Evolutionary conservation across 495 filamentous ascomycete genomes (phyloP), one percentile per base, ranked within the genome.

Genomic region (Penicillium cataractarum): DNA sequence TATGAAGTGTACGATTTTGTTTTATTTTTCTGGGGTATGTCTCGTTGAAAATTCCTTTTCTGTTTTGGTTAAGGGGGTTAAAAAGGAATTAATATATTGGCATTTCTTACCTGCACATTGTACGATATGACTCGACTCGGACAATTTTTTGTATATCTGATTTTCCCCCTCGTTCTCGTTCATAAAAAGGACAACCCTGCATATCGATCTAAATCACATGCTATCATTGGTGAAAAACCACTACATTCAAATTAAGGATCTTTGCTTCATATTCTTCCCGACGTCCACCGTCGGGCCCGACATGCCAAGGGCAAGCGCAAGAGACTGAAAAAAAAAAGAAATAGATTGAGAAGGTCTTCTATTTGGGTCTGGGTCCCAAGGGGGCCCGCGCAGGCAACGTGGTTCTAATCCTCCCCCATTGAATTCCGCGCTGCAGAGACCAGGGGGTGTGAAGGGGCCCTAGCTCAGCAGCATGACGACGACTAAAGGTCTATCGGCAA

Each of bases 351-450:
- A 31, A 33, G 21, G 4, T 32, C 46, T 32, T 58, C 54, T 22
- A 58, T 49, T 62, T 15, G 61, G 57, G 60, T 62, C 62, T 58
- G 56, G 64, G 56, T 58, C 35, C n/a, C 42, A 57, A 42, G 58
- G 64, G 62, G 52, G 37, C 60, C 53, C 63, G 58, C 57, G 60
- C 62, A 54, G 48, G 57, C 64, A 58, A 71, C 69, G 69, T 71
- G 66, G 69, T 71, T 69, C 62, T 59, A 69, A 57, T 66, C 15
- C 60, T 58, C 58, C 46, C 46, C 24, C 57, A 62, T 57, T 10
- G 39, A 60, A 58, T 64, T 31, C 61, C 56, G 64, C 55, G 32
- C 44, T 57, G 57, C 44, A 58, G 35, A 59, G 60, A 55, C 57
- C 55, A 63, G 62, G 65, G 63, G 60, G 35, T 55, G 49, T 51